Evolutionary conservation across 768 basidiomycete species (phyloP).

Genomic region (Galerina marginata): DNA sequence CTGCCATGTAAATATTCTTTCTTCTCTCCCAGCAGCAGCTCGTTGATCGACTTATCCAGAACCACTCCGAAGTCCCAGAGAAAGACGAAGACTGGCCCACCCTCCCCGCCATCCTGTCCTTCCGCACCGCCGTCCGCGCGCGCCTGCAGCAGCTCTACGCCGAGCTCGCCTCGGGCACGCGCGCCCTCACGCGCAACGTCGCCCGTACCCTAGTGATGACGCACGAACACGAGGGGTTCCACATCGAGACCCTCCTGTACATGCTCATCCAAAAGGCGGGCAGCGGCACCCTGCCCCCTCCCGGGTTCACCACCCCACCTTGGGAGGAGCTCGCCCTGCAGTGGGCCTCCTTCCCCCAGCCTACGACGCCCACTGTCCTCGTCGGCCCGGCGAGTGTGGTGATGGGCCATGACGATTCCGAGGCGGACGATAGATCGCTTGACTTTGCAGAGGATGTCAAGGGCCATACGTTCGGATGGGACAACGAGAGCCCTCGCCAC

Average conservation of each 20-base stretch:
- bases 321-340: constrained; percentile 66
- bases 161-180: constrained; percentile 56
- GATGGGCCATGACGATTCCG: constrained; percentile 83
- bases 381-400: constrained; percentile 57
- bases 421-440: constrained; percentile 50
- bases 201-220: constrained; percentile 85
- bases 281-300: constrained; percentile 73
- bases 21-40: neutral
- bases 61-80: constrained; percentile 86
- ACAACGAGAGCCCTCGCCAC: constrained; percentile 80
- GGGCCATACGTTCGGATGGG: constrained; percentile 78
- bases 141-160: constrained; percentile 69
- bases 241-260: constrained; percentile 91
- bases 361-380: constrained; percentile 46
- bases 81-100: constrained; percentile 89
- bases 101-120: constrained; percentile 69
- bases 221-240: constrained; percentile 88
- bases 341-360: constrained; percentile 53
- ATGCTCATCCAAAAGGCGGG: constrained; percentile 86
- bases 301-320: constrained; percentile 69
- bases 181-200: constrained; percentile 61
- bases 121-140: constrained; percentile 78
- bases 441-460: constrained; percentile 30
- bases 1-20: constrained; percentile 64
- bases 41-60: constrained; percentile 41